Evolutionary conservation across 371 early-diverging fungal species (phyloP).

Genomic region (Zancudomyces culisetae): DNA sequence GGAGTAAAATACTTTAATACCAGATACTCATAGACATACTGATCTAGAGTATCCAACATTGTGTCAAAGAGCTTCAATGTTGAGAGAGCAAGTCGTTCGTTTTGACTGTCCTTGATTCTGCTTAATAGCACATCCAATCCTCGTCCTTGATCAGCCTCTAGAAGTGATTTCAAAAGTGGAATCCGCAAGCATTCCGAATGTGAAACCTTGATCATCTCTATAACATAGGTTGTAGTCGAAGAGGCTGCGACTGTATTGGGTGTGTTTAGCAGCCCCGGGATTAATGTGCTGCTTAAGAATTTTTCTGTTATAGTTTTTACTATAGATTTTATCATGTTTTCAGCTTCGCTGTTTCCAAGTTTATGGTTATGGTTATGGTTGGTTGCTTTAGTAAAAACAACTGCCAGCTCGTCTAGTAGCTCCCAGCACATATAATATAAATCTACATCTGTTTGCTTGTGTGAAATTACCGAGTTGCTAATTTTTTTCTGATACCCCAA

Average conservation of each 20-base stretch:
- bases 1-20: slow-evolving; percentile 33
- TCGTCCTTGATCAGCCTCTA: background rate
- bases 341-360: background rate
- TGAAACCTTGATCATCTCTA: slow-evolving; percentile 13
- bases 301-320: too few species aligned
- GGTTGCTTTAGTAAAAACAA: too few species aligned
- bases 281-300: slow-evolving; percentile 4
- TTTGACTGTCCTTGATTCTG: slow-evolving; percentile 13
- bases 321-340: background rate
- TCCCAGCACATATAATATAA: slow-evolving; percentile 24
- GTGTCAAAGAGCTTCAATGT: slow-evolving; percentile 39
- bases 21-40: slow-evolving; percentile 38
- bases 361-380: background rate
- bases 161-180: slow-evolving; percentile 12
- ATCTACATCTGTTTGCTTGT: slow-evolving; percentile 12
- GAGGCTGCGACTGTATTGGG: background rate
- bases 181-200: slow-evolving; percentile 12
- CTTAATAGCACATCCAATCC: slow-evolving; percentile 11
- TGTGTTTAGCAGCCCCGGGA: background rate
- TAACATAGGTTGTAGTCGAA: slow-evolving; percentile 17
- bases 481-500: background rate
- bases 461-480: background rate
- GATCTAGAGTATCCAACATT: slow-evolving; percentile 38
- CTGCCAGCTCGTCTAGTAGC: slow-evolving; percentile 19
- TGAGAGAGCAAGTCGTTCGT: slow-evolving; percentile 29